Evolutionary conservation across 768 basidiomycete species (phyloP).

Genomic region (Hydnum rufescens): DNA sequence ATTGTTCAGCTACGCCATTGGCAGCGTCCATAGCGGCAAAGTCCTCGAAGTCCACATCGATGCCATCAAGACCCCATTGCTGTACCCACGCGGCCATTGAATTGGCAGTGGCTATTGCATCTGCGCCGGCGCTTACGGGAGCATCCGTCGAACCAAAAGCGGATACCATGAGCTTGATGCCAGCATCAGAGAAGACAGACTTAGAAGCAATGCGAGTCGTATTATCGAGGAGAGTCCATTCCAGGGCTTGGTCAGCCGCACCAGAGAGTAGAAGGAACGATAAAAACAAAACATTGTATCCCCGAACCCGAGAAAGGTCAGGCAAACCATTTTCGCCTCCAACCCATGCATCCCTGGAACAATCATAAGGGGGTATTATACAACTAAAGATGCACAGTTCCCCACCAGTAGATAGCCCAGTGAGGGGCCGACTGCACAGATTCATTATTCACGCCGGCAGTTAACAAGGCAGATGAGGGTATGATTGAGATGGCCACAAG

Average conservation of each 20-base stretch:
- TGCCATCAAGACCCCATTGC: slow-evolving; percentile 7
- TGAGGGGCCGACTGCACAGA: no score
- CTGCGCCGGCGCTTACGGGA: neutral
- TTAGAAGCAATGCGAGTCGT: neutral
- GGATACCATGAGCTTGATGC: slow-evolving; percentile 9
- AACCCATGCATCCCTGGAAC: slow-evolving; percentile 2
- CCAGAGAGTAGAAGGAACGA: neutral
- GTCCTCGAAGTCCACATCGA: slow-evolving; percentile 11
- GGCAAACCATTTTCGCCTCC: neutral
- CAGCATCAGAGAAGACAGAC: neutral
- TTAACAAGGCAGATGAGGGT: no score
- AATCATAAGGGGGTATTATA: no score
- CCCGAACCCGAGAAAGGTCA: neutral
- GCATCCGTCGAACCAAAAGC: slow-evolving; percentile 6
- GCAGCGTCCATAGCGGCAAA: neutral
- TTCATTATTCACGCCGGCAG: no score
- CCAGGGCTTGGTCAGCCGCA: neutral
- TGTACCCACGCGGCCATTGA: slow-evolving; percentile 6
- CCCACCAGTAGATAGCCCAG: no score
- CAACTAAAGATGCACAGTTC: no score
- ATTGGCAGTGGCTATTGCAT: slow-evolving; percentile 1
- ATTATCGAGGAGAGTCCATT: neutral
- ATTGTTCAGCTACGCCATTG: slow-evolving; percentile 3
- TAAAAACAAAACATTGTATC: neutral
- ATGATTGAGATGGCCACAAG: no score